These are phyloP conservation scores for Cytospora leucostoma DNA, from an alignment of 2,329 filamentous ascomycete species.

Conservation along the genomic window DNA sequence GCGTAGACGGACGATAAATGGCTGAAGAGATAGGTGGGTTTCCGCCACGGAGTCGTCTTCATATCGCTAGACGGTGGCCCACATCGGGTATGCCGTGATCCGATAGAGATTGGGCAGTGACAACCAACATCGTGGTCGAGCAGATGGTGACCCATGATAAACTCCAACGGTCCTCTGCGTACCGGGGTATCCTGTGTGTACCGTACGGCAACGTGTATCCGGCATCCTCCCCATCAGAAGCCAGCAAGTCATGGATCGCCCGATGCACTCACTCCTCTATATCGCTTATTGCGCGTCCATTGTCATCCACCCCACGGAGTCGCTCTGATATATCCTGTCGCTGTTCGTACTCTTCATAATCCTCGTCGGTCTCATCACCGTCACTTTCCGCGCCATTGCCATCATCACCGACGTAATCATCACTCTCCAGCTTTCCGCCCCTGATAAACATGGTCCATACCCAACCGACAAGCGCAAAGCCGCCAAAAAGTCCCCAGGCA, in stretches of 20 bases:
- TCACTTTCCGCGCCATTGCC: constrained; percentile 39
- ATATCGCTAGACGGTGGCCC: too few species aligned
- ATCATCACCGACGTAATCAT: constrained; percentile 49
- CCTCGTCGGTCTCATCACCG: constrained; percentile 32
- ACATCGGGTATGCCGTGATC: too few species aligned
- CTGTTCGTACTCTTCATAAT: constrained; percentile 2
- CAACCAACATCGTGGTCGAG: too few species aligned
- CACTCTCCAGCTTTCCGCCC: constrained; percentile 62
- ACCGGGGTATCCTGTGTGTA: not conserved
- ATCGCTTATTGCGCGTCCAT: constrained; percentile 2
- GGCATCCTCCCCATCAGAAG: not conserved
- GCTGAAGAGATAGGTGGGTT: too few species aligned
- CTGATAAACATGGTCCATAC: constrained; percentile 76
- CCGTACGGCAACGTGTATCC: not conserved
- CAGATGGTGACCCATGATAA: not conserved
- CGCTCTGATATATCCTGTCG: not conserved
- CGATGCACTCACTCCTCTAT: constrained; percentile 3
- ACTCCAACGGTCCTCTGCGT: not conserved
- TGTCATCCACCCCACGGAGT: not conserved
- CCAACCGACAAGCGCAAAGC: constrained; percentile 79
- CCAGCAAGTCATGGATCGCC: not conserved
- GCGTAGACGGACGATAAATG: too few species aligned
- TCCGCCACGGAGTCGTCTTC: too few species aligned
- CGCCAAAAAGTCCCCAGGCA: constrained; percentile 85
- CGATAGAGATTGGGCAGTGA: too few species aligned